phyloP scores from a whole-genome alignment of 2,329 filamentous ascomycete species.

The Corinectria fuckeliana region DNA sequence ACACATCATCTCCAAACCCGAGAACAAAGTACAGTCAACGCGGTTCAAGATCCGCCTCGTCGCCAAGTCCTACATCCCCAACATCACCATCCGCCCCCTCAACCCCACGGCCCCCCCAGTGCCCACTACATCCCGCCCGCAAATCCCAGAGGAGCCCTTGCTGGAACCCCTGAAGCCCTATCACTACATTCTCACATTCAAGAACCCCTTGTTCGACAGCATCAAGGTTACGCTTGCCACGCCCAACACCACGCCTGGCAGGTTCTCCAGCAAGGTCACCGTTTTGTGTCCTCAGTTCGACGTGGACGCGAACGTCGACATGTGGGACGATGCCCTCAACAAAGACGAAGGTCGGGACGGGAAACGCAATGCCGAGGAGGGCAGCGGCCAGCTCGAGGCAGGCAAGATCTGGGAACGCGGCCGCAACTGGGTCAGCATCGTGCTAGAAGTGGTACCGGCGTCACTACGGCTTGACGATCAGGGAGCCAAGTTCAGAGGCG shows the following conservation, averaged over 20 bases:
- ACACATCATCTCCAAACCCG: conserved; percentile 94
- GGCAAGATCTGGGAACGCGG: conserved; percentile 97
- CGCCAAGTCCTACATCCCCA: conserved; percentile 86
- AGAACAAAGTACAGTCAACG: conserved; percentile 86
- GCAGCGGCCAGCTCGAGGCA: conserved; percentile 69
- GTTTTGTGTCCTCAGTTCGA: conserved; percentile 94
- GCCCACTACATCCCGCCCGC: conserved; percentile 44
- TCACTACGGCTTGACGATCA: conserved; percentile 53
- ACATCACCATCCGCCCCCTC: conserved; percentile 74
- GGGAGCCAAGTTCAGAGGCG: conserved; percentile 36
- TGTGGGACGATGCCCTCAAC: conserved; percentile 86
- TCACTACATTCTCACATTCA: conserved; percentile 88
- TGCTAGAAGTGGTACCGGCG: conserved; percentile 84
- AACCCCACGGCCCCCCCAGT: conserved; percentile 46
- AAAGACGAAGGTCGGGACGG: conserved; percentile 56
- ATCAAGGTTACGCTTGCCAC: conserved; percentile 89
- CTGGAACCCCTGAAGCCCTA: conserved; percentile 65
- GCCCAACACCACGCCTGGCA: conserved; percentile 77
- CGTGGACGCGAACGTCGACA: conserved; percentile 87
- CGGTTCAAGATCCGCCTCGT: conserved; percentile 93
- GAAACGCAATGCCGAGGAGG: conserved; percentile 49
- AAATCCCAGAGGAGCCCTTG: conserved; percentile 41
- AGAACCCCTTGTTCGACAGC: conserved; percentile 91
- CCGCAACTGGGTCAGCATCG: conserved; percentile 92
- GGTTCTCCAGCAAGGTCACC: conserved; percentile 81